Evolutionary conservation across 2,329 filamentous ascomycete species (phyloP).

Genomic region (Mycogone perniciosa): DNA sequence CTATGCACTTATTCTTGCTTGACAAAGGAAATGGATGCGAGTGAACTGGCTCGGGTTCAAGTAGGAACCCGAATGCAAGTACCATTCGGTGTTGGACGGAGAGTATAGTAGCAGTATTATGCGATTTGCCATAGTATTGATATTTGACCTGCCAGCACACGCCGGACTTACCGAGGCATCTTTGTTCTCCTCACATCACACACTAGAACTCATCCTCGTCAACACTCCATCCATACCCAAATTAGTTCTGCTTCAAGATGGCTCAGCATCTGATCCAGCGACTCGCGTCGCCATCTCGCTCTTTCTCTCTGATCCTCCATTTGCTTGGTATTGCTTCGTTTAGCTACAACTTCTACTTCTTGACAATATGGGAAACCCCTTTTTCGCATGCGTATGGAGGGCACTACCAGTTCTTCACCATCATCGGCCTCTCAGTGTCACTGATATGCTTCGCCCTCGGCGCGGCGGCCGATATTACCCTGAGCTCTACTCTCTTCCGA

Average conservation of each 20-base stretch:
- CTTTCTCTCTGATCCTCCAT: constrained; percentile 58
- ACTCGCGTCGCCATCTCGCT: constrained; percentile 57
- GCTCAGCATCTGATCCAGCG: constrained; percentile 57
- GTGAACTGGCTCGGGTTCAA: no score
- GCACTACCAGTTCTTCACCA: constrained; percentile 68
- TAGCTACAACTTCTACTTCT: constrained; percentile 46
- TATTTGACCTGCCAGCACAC: constrained; percentile 3
- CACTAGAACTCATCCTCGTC: no score
- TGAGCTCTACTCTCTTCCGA: constrained; percentile 51
- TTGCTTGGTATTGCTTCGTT: constrained; percentile 47
- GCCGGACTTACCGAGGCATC: neutral
- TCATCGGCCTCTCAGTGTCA: constrained; percentile 60
- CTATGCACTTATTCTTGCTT: neutral
- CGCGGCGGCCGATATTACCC: constrained; percentile 57
- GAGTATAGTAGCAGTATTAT: neutral
- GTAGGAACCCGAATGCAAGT: no score
- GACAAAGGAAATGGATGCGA: neutral
- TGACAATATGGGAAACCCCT: constrained; percentile 42
- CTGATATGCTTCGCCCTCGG: constrained; percentile 55
- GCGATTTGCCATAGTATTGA: neutral
- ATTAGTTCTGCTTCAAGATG: constrained; percentile 25
- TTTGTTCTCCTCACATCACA: neutral
- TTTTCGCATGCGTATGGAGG: constrained; percentile 57
- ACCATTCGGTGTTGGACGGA: no score
- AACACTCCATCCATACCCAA: no score